Evolutionary conservation across 202 grass and related monocot genomes (phyloP), one percentile per base, ranked within the genome.

Genomic region (Zoysia matrella): DNA sequence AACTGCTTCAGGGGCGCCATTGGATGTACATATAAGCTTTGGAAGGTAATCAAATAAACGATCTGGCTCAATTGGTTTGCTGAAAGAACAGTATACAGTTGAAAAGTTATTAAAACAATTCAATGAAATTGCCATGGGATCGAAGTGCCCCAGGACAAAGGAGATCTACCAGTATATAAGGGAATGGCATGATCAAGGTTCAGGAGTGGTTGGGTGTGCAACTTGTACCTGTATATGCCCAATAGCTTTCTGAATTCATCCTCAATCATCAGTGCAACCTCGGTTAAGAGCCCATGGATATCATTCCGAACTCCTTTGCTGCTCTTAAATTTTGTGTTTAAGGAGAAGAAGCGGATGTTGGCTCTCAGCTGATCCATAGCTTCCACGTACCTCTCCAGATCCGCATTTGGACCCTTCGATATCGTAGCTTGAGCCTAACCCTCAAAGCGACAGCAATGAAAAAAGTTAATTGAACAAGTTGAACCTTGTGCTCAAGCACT

Each of bases 31-130:
- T 30, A 65, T 64, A 43, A 64, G 75, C 14, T 89, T 92, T 46
- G 86, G 80, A 84, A 83, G 84, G 75, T 75, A 94, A 72, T 76
- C 79, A 55, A 79, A 71, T 47, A 93, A 79, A 61, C 67, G 64
- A 65, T 89, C 84, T 69, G 83, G 90, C 66, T 91, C 90, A 68
- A 89, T 85, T 82, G 95, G 88, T 85, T 89, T 94, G 86, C 92
- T 94, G 84, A 82, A 97, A 92, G 63, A 47, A 92, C 62, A 65
- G 71, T 40, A 48, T 48, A 84, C 50, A 91, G 13, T 51, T 57
- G 22, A 92, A 64, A 53, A 65, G 0, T 7, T 51, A 76, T 70
- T 49, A 58, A 58, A 83, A 76, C 4, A 57, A 60, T 48, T 36
- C 53, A 14, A 47, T 50, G 41, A 49, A 75, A 18, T 18, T 7